Evolutionary conservation across 805 yeast genomes (phyloP).

Genomic region (Jamesozyma rosinii): DNA sequence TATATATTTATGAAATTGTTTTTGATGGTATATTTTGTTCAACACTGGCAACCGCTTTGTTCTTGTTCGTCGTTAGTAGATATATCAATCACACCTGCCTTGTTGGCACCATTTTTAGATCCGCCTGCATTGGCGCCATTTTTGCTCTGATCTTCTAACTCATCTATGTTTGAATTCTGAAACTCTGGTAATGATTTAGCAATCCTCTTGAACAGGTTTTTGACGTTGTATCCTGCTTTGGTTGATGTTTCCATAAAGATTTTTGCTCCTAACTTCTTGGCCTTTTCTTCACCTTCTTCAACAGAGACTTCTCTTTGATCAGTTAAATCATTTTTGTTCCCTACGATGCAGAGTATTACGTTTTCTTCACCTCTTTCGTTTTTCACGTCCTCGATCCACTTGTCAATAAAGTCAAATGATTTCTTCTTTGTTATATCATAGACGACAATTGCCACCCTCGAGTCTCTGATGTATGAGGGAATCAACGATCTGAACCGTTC

Average conservation of each 20-base stretch:
- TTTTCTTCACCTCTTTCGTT: constrained; percentile 81
- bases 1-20: not conserved
- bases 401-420: constrained; percentile 72
- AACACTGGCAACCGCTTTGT: constrained; percentile 36
- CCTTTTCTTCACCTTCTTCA: constrained; percentile 77
- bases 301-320: constrained; percentile 73
- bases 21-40: too few relatives aligned
- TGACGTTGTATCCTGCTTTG: constrained; percentile 89
- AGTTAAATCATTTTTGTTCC: constrained; percentile 77
- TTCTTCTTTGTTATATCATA: constrained; percentile 85
- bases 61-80: constrained; percentile 32
- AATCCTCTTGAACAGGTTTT: constrained; percentile 76
- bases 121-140: constrained; percentile 30
- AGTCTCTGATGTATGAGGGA: constrained; percentile 91
- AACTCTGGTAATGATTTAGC: constrained; percentile 88
- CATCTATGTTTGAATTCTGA: constrained; percentile 31
- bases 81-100: constrained; percentile 38
- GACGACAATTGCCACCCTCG: constrained; percentile 94
- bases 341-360: constrained; percentile 83
- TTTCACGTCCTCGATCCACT: constrained; percentile 92
- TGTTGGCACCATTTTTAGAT: constrained; percentile 19
- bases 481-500: constrained; percentile 90
- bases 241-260: constrained; percentile 89
- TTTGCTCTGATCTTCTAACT: constrained; percentile 14
- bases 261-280: constrained; percentile 62